A percentile compares a stretch with the other conserved stretches of the same genome.
Evolutionary conservation across 2,329 filamentous ascomycete species (phyloP).

Genomic region (Trichophyton schoenleinii): DNA sequence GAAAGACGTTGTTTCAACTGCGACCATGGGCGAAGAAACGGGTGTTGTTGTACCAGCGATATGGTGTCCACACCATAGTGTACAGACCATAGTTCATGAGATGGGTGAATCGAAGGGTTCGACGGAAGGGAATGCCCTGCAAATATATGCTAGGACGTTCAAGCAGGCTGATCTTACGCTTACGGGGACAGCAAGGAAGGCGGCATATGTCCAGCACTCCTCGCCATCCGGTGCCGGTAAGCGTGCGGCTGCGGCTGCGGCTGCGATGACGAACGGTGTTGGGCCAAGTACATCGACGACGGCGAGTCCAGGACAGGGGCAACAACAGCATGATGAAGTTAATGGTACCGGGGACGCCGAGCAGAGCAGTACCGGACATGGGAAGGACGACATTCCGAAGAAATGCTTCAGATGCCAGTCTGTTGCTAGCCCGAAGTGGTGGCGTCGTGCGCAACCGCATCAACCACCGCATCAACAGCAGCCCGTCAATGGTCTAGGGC

Average conservation of each 20-base stretch:
- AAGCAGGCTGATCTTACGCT: conserved; percentile 88
- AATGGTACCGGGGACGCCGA: conserved; percentile 10
- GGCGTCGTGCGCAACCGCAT: conserved; percentile 28
- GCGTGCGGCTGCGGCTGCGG: conserved; percentile 12
- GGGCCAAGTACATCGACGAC: neutral
- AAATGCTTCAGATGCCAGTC: conserved; percentile 31
- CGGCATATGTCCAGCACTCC: conserved; percentile 49
- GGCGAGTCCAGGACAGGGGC: neutral
- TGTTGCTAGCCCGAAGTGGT: conserved; percentile 44
- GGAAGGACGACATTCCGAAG: conserved; percentile 22
- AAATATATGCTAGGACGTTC: conserved; percentile 76
- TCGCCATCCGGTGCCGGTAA: conserved; percentile 44
- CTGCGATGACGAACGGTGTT: conserved; percentile 1
- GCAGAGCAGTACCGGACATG: conserved; percentile 15
- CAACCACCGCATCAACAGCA: neutral
- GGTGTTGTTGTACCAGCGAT: conserved; percentile 75
- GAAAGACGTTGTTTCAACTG: conserved; percentile 65
- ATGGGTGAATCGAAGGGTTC: conserved; percentile 66
- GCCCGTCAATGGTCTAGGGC: conserved; percentile 5
- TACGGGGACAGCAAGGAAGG: conserved; percentile 87
- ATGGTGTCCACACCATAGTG: conserved; percentile 83
- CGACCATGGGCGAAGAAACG: conserved; percentile 66
- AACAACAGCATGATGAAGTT: conserved; percentile 1
- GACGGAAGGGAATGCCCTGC: conserved; percentile 54
- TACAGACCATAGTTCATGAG: conserved; percentile 60